These are phyloP conservation scores for Colletotrichum endophyticum DNA, from an alignment of 2,329 filamentous ascomycete genomes.

Conservation along the genomic window DNA sequence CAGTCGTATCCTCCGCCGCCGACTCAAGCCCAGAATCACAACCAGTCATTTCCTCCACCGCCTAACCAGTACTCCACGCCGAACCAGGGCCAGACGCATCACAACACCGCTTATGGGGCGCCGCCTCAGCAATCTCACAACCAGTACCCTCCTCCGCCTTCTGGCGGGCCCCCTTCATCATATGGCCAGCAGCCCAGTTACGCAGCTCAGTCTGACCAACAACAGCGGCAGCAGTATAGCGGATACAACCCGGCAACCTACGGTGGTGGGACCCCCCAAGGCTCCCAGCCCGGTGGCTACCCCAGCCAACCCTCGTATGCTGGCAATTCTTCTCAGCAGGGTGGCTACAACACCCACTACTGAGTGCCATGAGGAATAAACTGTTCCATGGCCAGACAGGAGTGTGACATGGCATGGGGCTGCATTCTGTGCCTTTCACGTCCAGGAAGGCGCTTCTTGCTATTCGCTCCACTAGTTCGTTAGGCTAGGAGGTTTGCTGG, in stretches of 20 bases:
- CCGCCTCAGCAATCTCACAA: slow-evolving; percentile 18
- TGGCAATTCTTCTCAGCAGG: slow-evolving; percentile 22
- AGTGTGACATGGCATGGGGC: neutral
- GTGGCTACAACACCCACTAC: slow-evolving; percentile 14
- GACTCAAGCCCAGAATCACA: neutral
- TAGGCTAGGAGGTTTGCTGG: neutral
- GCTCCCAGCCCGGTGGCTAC: slow-evolving; percentile 36
- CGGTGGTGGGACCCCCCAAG: slow-evolving; percentile 27
- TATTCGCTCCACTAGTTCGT: neutral
- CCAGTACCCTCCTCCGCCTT: slow-evolving; percentile 24
- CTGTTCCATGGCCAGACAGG: neutral
- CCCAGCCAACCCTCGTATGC: slow-evolving; percentile 29
- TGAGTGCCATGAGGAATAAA: neutral
- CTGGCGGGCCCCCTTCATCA: slow-evolving; percentile 7
- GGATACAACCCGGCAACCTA: slow-evolving; percentile 36
- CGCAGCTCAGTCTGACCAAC: slow-evolving; percentile 19
- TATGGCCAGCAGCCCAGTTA: slow-evolving; percentile 22
- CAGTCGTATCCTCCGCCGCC: slow-evolving; percentile 26
- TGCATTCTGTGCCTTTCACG: neutral
- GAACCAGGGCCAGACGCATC: slow-evolving; percentile 21
- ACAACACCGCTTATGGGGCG: slow-evolving; percentile 18
- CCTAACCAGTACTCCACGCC: slow-evolving; percentile 19
- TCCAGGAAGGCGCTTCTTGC: neutral
- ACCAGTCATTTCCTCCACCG: slow-evolving; percentile 22
- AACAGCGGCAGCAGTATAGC: slow-evolving; percentile 18